Evolutionary conservation across 106 monocot genomes (phyloP).

Genomic region (Hemerocallis citrina): DNA sequence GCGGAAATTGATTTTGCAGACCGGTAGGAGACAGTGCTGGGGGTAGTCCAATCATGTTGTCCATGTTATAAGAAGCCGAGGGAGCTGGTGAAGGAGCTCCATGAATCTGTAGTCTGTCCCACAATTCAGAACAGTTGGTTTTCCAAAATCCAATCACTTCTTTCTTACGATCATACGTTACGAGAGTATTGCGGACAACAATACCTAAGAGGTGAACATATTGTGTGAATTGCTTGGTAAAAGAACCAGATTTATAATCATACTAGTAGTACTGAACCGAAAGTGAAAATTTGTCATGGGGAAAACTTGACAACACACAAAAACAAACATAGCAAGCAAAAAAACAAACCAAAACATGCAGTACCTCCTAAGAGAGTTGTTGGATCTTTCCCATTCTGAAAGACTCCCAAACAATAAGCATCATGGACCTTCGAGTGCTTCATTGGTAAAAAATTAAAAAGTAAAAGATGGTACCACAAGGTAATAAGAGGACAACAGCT

Average conservation of each 20-base stretch:
- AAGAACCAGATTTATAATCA: neutral
- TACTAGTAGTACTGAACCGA: too few species aligned
- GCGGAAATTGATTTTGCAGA: constrained; percentile 18
- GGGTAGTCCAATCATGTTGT: constrained; percentile 25
- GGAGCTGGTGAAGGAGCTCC: constrained; percentile 52
- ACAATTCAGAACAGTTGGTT: constrained; percentile 90
- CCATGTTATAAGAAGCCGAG: constrained; percentile 10
- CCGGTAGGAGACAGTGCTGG: constrained; percentile 54
- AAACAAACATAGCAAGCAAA: neutral
- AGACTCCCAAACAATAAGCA: constrained; percentile 94
- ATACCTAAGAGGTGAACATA: constrained; percentile 53
- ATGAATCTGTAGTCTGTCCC: constrained; percentile 40
- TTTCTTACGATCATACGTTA: constrained; percentile 89
- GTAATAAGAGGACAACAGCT: neutral
- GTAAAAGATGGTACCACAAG: neutral
- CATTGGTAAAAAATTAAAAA: constrained; percentile 18
- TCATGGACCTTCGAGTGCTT: constrained; percentile 90
- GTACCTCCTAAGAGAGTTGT: constrained; percentile 94
- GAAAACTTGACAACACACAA: neutral
- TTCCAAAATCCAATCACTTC: constrained; percentile 96
- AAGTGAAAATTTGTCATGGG: too few species aligned
- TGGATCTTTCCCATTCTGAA: constrained; percentile 80
- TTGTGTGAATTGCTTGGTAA: neutral
- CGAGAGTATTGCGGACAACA: constrained; percentile 86
- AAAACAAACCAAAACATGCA: neutral